These are phyloP conservation scores for Mycena rebaudengoi DNA, from an alignment of 768 basidiomycete genomes.

Conservation along the genomic window DNA sequence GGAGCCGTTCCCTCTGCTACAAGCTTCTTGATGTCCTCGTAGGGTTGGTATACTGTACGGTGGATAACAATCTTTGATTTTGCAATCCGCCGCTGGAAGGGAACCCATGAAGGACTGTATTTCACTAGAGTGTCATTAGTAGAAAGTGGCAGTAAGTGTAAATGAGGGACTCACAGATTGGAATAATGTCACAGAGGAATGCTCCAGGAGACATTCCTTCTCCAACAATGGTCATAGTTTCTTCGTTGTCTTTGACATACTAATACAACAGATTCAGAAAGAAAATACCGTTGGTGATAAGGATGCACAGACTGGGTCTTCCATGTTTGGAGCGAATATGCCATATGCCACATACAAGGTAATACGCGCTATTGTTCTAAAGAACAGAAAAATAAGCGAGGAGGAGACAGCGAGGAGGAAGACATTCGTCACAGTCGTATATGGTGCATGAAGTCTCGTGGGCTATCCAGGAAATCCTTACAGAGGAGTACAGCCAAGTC, in stretches of 20 bases:
- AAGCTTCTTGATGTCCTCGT: slow-evolving; percentile 30
- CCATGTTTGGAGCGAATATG: slow-evolving; percentile 24
- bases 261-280: slow-evolving; percentile 6
- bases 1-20: too few species aligned
- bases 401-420: neutral
- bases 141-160: neutral
- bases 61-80: slow-evolving; percentile 11
- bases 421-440: slow-evolving; percentile 7
- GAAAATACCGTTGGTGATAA: neutral
- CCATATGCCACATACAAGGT: slow-evolving; percentile 36
- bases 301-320: slow-evolving; percentile 29
- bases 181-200: slow-evolving; percentile 38
- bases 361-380: slow-evolving; percentile 27
- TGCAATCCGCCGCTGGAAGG: slow-evolving; percentile 22
- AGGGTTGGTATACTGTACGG: slow-evolving; percentile 22
- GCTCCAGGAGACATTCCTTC: slow-evolving; percentile 37
- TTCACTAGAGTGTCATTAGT: slow-evolving; percentile 26
- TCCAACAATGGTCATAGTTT: slow-evolving; percentile 33
- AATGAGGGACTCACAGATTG: slow-evolving; percentile 25
- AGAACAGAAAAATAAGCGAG: neutral
- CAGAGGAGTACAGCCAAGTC: slow-evolving; percentile 1
- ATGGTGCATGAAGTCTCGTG: neutral
- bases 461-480: neutral
- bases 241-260: slow-evolving; percentile 40
- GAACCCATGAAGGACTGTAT: slow-evolving; percentile 36